Conservation (phyloP, 495 filamentous ascomycete genomes). For the Aspergillus panamensis region DNA sequence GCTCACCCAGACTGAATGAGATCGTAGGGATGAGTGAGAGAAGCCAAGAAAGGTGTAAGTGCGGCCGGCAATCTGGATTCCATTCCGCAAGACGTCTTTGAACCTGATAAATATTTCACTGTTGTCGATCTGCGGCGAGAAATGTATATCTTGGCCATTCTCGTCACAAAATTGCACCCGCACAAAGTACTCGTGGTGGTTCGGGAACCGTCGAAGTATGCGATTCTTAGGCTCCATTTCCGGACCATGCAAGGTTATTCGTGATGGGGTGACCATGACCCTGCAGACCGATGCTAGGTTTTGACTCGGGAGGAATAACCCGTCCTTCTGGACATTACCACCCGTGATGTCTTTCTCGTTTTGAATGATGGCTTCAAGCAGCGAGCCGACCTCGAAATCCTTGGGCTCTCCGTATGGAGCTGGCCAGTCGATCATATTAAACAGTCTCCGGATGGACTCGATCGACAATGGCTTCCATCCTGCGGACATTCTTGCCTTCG, state of each 20-base stretch:
- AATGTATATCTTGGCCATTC: slow-evolving; percentile 59
- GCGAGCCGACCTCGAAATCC: slow-evolving; percentile 10
- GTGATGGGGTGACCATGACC: slow-evolving; percentile 64
- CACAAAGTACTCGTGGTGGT: slow-evolving; percentile 62
- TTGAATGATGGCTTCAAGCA: slow-evolving; percentile 8
- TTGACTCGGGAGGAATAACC: background rate
- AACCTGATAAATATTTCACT: slow-evolving; percentile 54
- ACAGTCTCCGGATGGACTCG: slow-evolving; percentile 16
- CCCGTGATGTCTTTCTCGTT: slow-evolving; percentile 16
- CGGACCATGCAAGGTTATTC: slow-evolving; percentile 65
- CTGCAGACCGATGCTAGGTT: slow-evolving; percentile 48
- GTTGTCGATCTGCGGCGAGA: slow-evolving; percentile 51
- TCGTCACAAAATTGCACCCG: slow-evolving; percentile 72
- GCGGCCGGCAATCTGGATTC: slow-evolving; percentile 61
- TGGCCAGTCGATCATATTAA: slow-evolving; percentile 23
- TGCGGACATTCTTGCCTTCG: background rate
- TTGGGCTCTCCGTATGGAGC: slow-evolving; percentile 14
- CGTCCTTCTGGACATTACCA: slow-evolving; percentile 1
- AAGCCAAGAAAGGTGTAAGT: slow-evolving; percentile 71
- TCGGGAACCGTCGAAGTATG: slow-evolving; percentile 65
- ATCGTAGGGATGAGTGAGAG: slow-evolving; percentile 71
- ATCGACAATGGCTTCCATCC: slow-evolving; percentile 12
- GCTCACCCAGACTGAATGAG: slow-evolving; percentile 56
- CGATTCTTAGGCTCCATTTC: slow-evolving; percentile 69
- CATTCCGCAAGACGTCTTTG: slow-evolving; percentile 50